Evolutionary conservation across 768 basidiomycete species (phyloP), one percentile per base, ranked within the genome.

Genomic region (Auricularia sp.): DNA sequence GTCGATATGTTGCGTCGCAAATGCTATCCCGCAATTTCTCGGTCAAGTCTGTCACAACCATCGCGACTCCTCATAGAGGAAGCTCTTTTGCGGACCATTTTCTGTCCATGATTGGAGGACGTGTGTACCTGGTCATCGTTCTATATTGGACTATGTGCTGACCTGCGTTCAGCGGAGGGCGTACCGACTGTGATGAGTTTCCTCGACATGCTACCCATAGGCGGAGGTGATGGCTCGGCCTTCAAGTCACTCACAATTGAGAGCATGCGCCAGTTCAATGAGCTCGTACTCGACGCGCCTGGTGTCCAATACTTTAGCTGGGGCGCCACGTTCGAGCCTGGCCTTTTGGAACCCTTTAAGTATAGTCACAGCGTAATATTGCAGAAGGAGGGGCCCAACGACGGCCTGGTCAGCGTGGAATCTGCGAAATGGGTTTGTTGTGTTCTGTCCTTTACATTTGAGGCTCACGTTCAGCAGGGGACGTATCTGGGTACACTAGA

Each of bases 71-170:
- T 1, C 97, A 99, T 70, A 86, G 90, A 47, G 97, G 97, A 6
- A 95, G 94, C 29, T 80, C 89, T 1, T 98, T 98, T 69, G 96
- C 96, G 1, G 90, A 96, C 73, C 91, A 93, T 73, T 92, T 95
- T 72, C 82, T 96, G 58, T 78, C 81, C 11, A 83, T 86, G 21
- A 80, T 92, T n/a, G 90, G 90, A 10, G 81, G 75, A 18, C 64
- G 58, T 66, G 35, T 18, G 63, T 62, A 8, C 59, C 16, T 34
- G 62, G 29, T 51, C 45, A 24, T 10, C 7, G 24, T 42, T 11
- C 36, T 39, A 37, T 54, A 5, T 35, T 37, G 13, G 18, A 62
- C 74, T 45, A 73, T 29, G 77, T 42, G 71, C 76, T 59, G 63
- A 78, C 42, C 68, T 78, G 29, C 75, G 77, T 21, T 68, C 73